These are phyloP conservation scores for Paecilomyces fulvus DNA, from an alignment of 2,329 filamentous ascomycete species.

Conservation along the genomic window DNA sequence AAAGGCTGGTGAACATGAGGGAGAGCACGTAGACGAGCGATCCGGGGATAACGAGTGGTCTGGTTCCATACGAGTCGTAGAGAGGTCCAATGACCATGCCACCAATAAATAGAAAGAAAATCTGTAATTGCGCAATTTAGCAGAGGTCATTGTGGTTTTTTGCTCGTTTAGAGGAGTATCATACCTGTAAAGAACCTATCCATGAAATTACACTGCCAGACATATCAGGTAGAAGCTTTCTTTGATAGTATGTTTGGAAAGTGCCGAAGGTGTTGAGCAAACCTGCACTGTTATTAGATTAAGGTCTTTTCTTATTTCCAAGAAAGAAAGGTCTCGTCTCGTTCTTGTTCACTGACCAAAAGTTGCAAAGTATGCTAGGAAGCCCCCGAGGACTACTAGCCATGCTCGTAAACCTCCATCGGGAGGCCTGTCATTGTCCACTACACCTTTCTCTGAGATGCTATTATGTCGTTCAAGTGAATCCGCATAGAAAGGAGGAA, in stretches of 20 bases:
- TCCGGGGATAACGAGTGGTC: not conserved
- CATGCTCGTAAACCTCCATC: conserved; percentile 4
- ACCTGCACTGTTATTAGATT: not conserved
- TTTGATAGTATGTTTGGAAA: not conserved
- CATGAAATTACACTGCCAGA: not conserved
- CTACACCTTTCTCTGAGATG: not conserved
- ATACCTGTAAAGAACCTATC: not conserved
- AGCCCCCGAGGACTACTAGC: conserved; percentile 3
- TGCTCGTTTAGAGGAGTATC: not conserved
- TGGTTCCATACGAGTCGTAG: not conserved
- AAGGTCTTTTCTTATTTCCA: not conserved
- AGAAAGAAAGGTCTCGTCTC: not conserved
- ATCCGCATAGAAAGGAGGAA: not conserved
- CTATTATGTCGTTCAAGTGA: not conserved
- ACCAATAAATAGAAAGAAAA: not conserved
- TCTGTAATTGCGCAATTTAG: not conserved
- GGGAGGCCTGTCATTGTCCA: not conserved
- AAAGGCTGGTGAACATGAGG: conserved; percentile 9
- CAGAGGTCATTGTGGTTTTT: not conserved
- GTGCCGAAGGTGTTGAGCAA: not conserved
- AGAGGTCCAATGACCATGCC: not conserved
- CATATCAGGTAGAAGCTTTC: not conserved
- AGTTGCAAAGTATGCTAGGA: not conserved
- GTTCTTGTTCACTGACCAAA: not conserved
- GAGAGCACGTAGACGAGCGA: not conserved